A percentile compares a stretch with the other conserved stretches of the same genome.
Conservation (phyloP, 768 basidiomycete species). For the Podaxis carcinomalis region DNA sequence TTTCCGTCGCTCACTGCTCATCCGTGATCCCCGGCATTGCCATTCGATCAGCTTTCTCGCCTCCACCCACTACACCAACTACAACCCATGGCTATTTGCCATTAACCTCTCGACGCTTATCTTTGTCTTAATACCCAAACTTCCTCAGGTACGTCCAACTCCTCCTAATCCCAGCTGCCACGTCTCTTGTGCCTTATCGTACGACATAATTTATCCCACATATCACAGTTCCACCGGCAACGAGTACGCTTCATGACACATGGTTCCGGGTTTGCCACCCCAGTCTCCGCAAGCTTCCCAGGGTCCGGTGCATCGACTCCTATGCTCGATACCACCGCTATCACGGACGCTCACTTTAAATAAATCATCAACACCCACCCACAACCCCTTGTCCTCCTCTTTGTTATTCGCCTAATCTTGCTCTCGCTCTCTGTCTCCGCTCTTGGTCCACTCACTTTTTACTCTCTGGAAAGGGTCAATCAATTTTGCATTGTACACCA, state of each 20-base stretch:
- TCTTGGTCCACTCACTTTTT: background rate
- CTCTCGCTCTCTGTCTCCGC: background rate
- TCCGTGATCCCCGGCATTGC: background rate
- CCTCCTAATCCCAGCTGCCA: background rate
- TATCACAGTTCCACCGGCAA: slow-evolving; percentile 69
- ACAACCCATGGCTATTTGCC: slow-evolving; percentile 90
- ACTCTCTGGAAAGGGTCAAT: background rate
- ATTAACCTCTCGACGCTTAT: slow-evolving; percentile 80
- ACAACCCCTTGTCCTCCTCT: background rate
- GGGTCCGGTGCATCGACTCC: slow-evolving; percentile 48
- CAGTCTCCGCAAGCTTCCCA: slow-evolving; percentile 55
- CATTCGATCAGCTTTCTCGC: slow-evolving; percentile 71
- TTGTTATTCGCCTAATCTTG: background rate
- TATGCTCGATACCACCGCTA: slow-evolving; percentile 18
- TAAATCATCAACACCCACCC: background rate
- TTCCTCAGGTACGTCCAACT: slow-evolving; percentile 71
- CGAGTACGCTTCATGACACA: slow-evolving; percentile 74
- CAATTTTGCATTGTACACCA: slow-evolving; percentile 5
- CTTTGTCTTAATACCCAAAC: slow-evolving; percentile 87
- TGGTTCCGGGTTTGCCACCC: slow-evolving; percentile 61
- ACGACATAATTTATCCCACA: background rate
- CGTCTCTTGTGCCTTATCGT: background rate
- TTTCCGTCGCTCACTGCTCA: background rate
- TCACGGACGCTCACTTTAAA: slow-evolving; percentile 16
- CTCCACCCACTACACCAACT: slow-evolving; percentile 97